A percentile compares a stretch with the other conserved stretches of the same genome.
Conservation (phyloP, 73 alveolate species). For the Blepharisma japonicum region DNA sequence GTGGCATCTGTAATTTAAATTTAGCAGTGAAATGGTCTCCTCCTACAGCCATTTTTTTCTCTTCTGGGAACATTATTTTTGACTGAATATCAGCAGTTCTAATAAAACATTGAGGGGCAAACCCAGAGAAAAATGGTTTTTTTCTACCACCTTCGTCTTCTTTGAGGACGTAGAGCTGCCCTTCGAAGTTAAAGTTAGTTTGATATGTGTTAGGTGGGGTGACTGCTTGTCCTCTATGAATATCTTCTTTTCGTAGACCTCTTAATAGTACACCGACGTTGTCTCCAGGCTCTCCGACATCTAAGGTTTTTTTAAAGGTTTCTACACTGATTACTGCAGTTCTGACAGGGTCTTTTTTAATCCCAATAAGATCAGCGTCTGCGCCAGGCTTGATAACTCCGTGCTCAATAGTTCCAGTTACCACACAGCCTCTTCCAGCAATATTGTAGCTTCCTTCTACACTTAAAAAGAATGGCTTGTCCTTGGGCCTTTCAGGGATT, state of each 20-base stretch:
- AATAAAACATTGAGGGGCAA: conserved; percentile 77
- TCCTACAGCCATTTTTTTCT: conserved; percentile 85
- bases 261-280: conserved; percentile 82
- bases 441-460: conserved; percentile 69
- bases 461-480: conserved; percentile 73
- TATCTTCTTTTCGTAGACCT: conserved; percentile 60
- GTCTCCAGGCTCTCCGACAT: conserved; percentile 93
- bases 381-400: conserved; percentile 85
- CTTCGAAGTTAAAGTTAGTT: conserved; percentile 63
- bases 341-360: conserved; percentile 69
- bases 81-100: conserved; percentile 88
- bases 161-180: conserved; percentile 80
- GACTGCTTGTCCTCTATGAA: conserved; percentile 58
- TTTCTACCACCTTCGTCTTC: conserved; percentile 96
- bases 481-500: conserved; percentile 62
- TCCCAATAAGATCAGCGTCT: conserved; percentile 84
- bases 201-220: conserved; percentile 66
- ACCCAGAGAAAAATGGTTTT: conserved; percentile 91
- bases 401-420: conserved; percentile 93
- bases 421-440: conserved; percentile 95
- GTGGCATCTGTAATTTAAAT: conserved; percentile 43
- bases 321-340: conserved; percentile 68
- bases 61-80: conserved; percentile 58
- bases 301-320: conserved; percentile 86
- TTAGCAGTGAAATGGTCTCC: conserved; percentile 67